These are phyloP conservation scores for apple (Malus domestica) DNA, from an alignment of 306 rosid species.

Conservation along the genomic window DNA sequence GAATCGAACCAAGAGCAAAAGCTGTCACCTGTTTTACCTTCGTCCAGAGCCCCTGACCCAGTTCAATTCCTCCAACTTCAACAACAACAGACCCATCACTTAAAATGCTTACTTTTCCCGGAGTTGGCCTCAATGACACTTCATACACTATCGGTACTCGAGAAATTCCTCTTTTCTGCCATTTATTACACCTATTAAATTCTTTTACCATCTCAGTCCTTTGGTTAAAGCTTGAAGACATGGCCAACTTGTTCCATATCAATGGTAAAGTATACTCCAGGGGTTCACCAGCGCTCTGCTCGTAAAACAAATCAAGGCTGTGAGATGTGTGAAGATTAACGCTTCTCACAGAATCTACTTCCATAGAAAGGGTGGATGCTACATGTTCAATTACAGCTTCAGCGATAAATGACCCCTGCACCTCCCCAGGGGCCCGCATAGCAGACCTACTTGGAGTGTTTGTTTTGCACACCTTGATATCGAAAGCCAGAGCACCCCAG, in stretches of 20 bases:
- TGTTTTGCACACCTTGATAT: conserved; percentile 82
- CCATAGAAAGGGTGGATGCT: conserved; percentile 62
- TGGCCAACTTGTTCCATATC: conserved; percentile 64
- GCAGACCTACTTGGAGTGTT: conserved; percentile 73
- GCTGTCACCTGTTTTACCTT: conserved; percentile 90
- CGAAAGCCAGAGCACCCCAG: conserved; percentile 83
- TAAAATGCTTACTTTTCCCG: conserved; percentile 76
- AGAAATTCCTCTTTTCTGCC: conserved; percentile 82
- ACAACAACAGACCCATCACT: conserved; percentile 65
- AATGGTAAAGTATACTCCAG: conserved; percentile 73
- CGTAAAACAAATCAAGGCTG: conserved; percentile 57
- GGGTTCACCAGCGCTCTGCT: conserved; percentile 48
- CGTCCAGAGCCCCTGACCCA: conserved; percentile 99
- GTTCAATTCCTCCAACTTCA: conserved; percentile 93
- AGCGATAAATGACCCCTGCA: conserved; percentile 86
- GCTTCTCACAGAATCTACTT: conserved; percentile 66
- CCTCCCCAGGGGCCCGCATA: conserved; percentile 89
- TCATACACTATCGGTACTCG: conserved; percentile 52
- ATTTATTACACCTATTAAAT: conserved; percentile 54
- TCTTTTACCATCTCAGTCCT: conserved; percentile 47
- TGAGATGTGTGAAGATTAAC: conserved; percentile 61
- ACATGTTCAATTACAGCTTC: conserved; percentile 83
- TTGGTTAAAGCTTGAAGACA: conserved; percentile 44
- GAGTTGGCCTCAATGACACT: conserved; percentile 49
- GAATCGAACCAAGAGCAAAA: conserved; percentile 53